Evolutionary conservation across 2,329 filamentous ascomycete species (phyloP), one percentile per base, ranked within the genome.

Genomic region (Zymoseptoria passerinii): DNA sequence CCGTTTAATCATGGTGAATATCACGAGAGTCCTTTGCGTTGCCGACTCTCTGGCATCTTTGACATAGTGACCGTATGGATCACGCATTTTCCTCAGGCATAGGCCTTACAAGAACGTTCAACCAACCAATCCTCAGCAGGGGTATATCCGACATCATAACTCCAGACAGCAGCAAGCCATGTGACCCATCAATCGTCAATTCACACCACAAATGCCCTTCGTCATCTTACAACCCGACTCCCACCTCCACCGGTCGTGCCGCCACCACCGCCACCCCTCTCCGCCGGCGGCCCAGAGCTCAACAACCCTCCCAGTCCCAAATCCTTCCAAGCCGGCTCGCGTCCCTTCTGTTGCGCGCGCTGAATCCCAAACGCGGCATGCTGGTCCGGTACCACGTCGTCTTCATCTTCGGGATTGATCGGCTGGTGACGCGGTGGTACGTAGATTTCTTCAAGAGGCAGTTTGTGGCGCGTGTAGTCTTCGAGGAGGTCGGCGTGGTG

Each of bases 351-450:
- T 16, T 88, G 92, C 8, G 89, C 89, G 65, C 88, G 83, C 72
- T 89, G 85, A 67, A 95, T 94, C 48, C 89, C 90, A 71, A 94
- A 94, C 0, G 89, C 90, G 10, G 89, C 89, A 70, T 94, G 89
- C 75, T 94, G 89, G 73, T 94, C 89, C 0, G 90, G 89, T 4
- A 94, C 89, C 3, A 94, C 87, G 69, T 94, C 89, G 70, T 94
- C 90, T 74, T 94, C 78, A 61, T 94, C 89, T 73, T 94, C 89
- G 0, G 90, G 89, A 71, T 94, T 92, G 69, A 91, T 80, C 48
- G 89, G 90, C 71, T 90, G 88, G 70, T 91, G 84, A 62, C 90
- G 83, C 7, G 84, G 84, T 35, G 87, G 84, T n/a, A 95, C 87
- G 73, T 89, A 88, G 70, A 94, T 89, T 58, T 92, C 88, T 75